phyloP scores from a whole-genome alignment of 2,329 filamentous ascomycete genomes.

The Tolypocladium cylindrosporum region DNA sequence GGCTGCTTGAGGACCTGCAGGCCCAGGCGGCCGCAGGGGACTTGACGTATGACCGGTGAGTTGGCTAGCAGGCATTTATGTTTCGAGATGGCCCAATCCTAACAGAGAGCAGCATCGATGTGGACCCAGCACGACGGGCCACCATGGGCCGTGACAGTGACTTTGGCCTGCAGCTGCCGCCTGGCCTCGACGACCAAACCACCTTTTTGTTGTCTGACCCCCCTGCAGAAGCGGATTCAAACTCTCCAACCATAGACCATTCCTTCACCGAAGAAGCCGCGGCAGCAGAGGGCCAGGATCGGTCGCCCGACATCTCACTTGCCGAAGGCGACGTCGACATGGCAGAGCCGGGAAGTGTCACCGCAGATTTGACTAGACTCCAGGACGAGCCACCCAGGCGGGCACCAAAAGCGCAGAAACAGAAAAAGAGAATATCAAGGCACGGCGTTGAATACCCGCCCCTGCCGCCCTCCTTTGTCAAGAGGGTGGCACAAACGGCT shows the following conservation, averaged over 20 bases:
- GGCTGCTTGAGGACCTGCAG: conserved; percentile 32
- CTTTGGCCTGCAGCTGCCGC: conserved; percentile 40
- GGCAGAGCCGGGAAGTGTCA: conserved; percentile 1
- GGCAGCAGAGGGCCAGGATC: conserved; percentile 8
- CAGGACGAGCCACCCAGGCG: not conserved
- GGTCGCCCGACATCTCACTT: conserved; percentile 5
- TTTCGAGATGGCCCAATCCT: not conserved
- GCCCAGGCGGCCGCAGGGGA: conserved; percentile 27
- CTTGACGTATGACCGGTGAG: conserved; percentile 34
- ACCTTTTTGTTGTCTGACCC: conserved; percentile 38
- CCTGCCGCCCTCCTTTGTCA: conserved; percentile 63
- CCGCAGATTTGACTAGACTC: not conserved
- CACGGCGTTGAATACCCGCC: conserved; percentile 69
- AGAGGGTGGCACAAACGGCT: conserved; percentile 62
- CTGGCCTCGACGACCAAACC: conserved; percentile 36
- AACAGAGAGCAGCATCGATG: conserved; percentile 19
- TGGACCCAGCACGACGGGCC: conserved; percentile 28
- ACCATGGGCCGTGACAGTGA: conserved; percentile 36
- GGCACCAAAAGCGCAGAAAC: conserved; percentile 15
- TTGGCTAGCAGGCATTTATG: not conserved
- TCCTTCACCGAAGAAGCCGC: conserved; percentile 11
- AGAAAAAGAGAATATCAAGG: conserved; percentile 45
- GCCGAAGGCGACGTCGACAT: conserved; percentile 2
- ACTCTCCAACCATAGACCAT: conserved; percentile 10
- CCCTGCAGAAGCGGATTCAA: conserved; percentile 1